phyloP scores from a whole-genome alignment of 2,329 filamentous ascomycete genomes.

The Zymoseptoria tritici region DNA sequence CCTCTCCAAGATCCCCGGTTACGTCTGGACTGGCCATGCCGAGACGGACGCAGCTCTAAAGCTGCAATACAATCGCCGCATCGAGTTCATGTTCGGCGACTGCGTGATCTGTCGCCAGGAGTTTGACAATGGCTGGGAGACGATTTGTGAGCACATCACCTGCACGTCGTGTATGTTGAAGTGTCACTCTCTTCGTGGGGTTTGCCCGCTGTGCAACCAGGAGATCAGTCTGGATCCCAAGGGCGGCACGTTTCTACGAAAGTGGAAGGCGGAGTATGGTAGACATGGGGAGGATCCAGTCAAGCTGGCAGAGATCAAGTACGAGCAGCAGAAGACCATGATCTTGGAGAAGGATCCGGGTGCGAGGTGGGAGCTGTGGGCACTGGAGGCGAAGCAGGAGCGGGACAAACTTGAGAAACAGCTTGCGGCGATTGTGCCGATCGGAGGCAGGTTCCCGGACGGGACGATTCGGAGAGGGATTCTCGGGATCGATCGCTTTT shows the following conservation, averaged over 20 bases:
- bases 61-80: neutral
- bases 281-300: neutral
- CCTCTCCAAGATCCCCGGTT: neutral
- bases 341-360: neutral
- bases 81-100: neutral
- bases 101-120: neutral
- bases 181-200: neutral
- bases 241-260: neutral
- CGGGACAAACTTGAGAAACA: neutral
- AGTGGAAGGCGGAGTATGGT: neutral
- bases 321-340: neutral
- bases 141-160: neutral
- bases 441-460: neutral
- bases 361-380: neutral
- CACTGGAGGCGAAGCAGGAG: neutral
- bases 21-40: neutral
- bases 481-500: too few species aligned
- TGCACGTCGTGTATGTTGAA: neutral
- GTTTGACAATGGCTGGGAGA: neutral
- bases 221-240: neutral
- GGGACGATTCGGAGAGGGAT: neutral
- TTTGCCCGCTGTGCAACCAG: neutral
- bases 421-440: neutral
- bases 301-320: neutral
- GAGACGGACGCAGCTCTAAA: neutral